Evolutionary conservation across 116 monocot species (phyloP), one percentile per base, ranked within the genome.

Genomic region (Posidonia oceanica): DNA sequence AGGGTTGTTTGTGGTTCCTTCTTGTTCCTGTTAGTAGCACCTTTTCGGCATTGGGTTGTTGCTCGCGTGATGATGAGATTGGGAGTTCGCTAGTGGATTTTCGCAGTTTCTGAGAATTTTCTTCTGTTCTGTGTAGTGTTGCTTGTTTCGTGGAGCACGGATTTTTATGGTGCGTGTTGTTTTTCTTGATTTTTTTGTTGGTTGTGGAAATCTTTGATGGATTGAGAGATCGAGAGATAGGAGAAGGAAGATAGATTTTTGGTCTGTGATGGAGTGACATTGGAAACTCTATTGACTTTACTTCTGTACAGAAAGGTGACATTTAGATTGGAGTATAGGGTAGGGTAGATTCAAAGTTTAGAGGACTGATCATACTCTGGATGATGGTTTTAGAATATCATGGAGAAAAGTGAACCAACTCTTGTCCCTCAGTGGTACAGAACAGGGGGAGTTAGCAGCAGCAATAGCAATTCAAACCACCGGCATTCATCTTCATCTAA

Each of bases 361-460:
- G 52, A 62, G 38, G 12, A n/a, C 3, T 5, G 15, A 14, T 62
- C 36, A 17, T 69, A 15, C 36, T 39, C 36, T 16, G 67, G 70
- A 90, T 80, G 65, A 84, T 90, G 90, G 74, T 84, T 36, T 53
- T 70, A 51, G 39, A 63, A 63, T 41, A 79, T 22, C 54, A 95
- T 95, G 95, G 88, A 91, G 42, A 83, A 82, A 77, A 70, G 73
- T 76, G 95, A 91, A 79, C 95, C 88, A 14, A 74, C 88, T n/a
- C 74, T 95, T 54, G 81, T 80, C 60, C 95, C 95, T 14, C 80
- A 89, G 79, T 97, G 97, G 97, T 82, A 82, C 79, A 76, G 72
- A 68, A 36, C 80, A n/a, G 74, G 36, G n/a, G 22, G 72, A n/a
- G 20, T 20, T 54, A 16, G 69, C n/a, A 59, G 52, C 70, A 72